A percentile compares a stretch with the other conserved stretches of the same genome.
These are phyloP conservation scores for Castanopsis chinensis DNA, from an alignment of 306 rosid species.

Conservation along the genomic window DNA sequence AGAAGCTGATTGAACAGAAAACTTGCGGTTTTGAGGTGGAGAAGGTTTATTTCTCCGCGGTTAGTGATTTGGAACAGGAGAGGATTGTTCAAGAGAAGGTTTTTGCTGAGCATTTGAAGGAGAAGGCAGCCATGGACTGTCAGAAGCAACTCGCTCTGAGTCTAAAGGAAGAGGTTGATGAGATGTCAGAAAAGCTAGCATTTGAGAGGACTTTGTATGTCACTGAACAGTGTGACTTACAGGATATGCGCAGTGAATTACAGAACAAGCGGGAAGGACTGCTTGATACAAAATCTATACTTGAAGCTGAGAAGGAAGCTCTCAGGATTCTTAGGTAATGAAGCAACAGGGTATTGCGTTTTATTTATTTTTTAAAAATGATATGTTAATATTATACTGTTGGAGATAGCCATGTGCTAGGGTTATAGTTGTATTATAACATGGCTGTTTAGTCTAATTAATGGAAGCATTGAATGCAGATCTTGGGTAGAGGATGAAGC, in stretches of 20 bases:
- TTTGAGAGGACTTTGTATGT: constrained; percentile 52
- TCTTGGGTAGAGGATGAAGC: constrained; percentile 99
- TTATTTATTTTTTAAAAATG: neutral
- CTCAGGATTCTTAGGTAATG: constrained; percentile 76
- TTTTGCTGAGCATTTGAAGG: constrained; percentile 52
- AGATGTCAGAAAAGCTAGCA: constrained; percentile 67
- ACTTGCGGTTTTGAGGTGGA: constrained; percentile 61
- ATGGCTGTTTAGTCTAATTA: constrained; percentile 17
- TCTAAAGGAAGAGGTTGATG: constrained; percentile 74
- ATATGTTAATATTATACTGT: neutral
- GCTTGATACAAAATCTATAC: constrained; percentile 68
- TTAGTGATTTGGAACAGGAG: constrained; percentile 58
- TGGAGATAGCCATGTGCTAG: neutral
- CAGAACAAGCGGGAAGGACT: constrained; percentile 56
- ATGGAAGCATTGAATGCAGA: constrained; percentile 50
- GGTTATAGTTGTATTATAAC: constrained; percentile 5
- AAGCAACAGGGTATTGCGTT: neutral
- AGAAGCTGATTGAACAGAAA: constrained; percentile 57
- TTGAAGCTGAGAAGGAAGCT: constrained; percentile 94
- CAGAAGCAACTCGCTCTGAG: constrained; percentile 72
- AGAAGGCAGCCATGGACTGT: constrained; percentile 76
- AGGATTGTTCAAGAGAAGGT: constrained; percentile 53
- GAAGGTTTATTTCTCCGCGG: constrained; percentile 51
- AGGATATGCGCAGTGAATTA: constrained; percentile 44
- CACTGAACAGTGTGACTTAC: constrained; percentile 59